These are phyloP conservation scores for Azolla pinnata DNA, from an alignment of 75 land plant species.

Conservation along the genomic window DNA sequence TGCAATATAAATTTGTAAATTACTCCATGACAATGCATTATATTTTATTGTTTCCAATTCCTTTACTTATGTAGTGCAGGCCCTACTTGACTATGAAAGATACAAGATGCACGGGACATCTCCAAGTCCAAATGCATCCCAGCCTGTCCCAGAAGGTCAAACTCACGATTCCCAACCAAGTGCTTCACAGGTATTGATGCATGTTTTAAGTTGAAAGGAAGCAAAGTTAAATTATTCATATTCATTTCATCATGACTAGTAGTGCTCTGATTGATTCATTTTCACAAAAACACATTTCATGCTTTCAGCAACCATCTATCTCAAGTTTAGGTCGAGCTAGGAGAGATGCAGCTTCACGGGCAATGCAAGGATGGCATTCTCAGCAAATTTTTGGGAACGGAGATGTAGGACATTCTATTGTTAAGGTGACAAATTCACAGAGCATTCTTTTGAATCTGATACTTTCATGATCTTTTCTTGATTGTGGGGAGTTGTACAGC, in stretches of 20 bases:
- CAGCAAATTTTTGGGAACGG: constrained; percentile 60
- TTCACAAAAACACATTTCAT: too few species aligned
- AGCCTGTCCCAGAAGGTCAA: constrained; percentile 8
- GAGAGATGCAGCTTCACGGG: constrained; percentile 92
- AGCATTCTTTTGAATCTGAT: too few species aligned
- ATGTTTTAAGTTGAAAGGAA: too few species aligned
- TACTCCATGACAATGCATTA: not conserved
- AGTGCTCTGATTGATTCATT: too few species aligned
- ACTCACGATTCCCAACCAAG: not conserved
- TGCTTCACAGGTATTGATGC: constrained; percentile 2
- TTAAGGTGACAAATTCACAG: constrained; percentile 41
- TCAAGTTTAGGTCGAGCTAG: constrained; percentile 84
- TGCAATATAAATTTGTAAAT: too few species aligned
- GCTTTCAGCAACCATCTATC: constrained; percentile 30
- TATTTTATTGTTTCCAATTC: not conserved
- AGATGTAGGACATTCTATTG: constrained; percentile 52
- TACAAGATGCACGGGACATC: constrained; percentile 25
- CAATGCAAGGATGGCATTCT: constrained; percentile 97
- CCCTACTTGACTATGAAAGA: constrained; percentile 83
- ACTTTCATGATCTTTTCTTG: not conserved
- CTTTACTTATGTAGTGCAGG: constrained; percentile 30
- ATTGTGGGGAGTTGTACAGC: not conserved
- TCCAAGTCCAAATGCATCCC: constrained; percentile 1
- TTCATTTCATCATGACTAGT: not conserved
- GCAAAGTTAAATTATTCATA: not conserved